Evolutionary conservation across 1,284 basidiomycete genomes (phyloP).

Genomic region (Vanrija sp.): DNA sequence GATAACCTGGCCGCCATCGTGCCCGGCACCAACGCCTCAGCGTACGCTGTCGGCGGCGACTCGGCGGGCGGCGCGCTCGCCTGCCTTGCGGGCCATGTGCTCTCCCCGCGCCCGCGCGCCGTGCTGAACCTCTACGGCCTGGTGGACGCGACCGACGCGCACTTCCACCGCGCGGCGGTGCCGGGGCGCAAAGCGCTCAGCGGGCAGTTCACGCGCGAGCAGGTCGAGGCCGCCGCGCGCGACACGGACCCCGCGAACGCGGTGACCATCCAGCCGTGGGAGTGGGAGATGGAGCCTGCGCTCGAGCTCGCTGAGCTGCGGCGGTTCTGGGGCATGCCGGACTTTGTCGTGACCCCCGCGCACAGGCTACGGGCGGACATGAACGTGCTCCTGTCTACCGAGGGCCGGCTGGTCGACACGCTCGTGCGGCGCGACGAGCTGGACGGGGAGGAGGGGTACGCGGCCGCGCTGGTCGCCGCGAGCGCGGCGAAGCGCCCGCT

Average conservation of each 20-base stretch:
- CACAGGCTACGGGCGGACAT: constrained; percentile 19
- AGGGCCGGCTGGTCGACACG: background rate
- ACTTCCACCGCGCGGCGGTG: background rate
- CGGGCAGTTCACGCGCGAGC: constrained; percentile 1
- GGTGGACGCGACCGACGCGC: constrained; percentile 16
- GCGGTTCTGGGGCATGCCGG: constrained; percentile 13
- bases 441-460: background rate
- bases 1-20: constrained; percentile 3
- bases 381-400: constrained; percentile 6
- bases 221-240: background rate
- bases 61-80: constrained; percentile 24
- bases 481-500: background rate
- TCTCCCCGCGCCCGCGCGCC: constrained; percentile 15
- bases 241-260: constrained; percentile 18
- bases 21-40: constrained; percentile 5
- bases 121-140: constrained; percentile 20
- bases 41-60: constrained; percentile 26
- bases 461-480: too few species aligned
- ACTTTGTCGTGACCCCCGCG: constrained; percentile 7
- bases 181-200: background rate
- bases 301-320: constrained; percentile 10
- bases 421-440: constrained; percentile 10
- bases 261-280: constrained; percentile 6
- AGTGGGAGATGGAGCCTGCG: constrained; percentile 14
- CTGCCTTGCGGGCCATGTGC: constrained; percentile 5